Percentiles rank a stretch among this genome's conserved stretches.
Conservation (phyloP, 257 asterid genomes). For the Nicotiana tabacum region DNA sequence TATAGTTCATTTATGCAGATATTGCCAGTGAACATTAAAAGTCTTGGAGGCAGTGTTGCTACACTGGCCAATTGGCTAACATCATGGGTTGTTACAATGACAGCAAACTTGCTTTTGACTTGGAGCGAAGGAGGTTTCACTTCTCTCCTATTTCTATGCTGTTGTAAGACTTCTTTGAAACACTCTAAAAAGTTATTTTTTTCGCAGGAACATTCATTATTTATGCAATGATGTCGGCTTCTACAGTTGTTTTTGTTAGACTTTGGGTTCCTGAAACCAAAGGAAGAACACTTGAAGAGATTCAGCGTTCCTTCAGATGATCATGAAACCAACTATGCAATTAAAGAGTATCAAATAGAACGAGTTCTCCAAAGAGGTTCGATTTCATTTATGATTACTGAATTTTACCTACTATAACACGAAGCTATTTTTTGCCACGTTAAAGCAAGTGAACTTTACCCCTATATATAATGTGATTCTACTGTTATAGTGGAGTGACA, state of each 20-base stretch:
- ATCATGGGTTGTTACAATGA: slow-evolving; percentile 61
- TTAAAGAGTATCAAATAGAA: not conserved
- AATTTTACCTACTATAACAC: not conserved
- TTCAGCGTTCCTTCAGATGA: slow-evolving; percentile 53
- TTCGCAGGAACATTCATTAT: slow-evolving; percentile 67
- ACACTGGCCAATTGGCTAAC: slow-evolving; percentile 75
- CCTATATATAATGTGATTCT: too few species aligned
- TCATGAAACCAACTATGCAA: not conserved
- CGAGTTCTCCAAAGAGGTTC: not conserved
- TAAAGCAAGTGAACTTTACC: not conserved
- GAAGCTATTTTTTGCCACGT: not conserved
- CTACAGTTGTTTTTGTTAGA: slow-evolving; percentile 45
- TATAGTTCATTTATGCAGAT: slow-evolving; percentile 33
- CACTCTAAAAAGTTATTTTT: not conserved
- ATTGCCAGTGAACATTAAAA: slow-evolving; percentile 73
- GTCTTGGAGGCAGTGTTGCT: slow-evolving; percentile 88
- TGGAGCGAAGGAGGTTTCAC: slow-evolving; percentile 85
- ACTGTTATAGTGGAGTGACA: not conserved
- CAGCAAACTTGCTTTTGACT: slow-evolving; percentile 69
- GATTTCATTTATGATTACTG: not conserved
- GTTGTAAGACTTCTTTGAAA: not conserved
- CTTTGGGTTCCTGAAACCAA: slow-evolving; percentile 85
- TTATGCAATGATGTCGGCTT: slow-evolving; percentile 49
- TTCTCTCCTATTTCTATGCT: slow-evolving; percentile 21
- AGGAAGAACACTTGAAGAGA: slow-evolving; percentile 84